Conservation (phyloP, 805 yeast species). For the Sugiyamaella marilandica region DNA sequence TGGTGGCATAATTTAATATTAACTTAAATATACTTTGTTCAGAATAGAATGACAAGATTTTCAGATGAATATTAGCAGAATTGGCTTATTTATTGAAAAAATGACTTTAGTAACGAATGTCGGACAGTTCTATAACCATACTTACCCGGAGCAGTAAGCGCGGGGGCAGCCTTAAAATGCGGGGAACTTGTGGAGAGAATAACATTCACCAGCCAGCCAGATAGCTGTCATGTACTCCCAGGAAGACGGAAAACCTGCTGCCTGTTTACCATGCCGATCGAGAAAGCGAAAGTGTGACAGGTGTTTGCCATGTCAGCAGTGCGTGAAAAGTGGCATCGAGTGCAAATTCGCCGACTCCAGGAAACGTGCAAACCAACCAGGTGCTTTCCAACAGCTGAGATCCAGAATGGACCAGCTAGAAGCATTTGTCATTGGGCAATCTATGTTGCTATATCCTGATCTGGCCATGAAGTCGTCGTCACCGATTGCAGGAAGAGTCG, state of each 20-base stretch:
- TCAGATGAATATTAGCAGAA: too few species aligned
- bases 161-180: too few species aligned
- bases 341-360: constrained; percentile 12
- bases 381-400: constrained; percentile 9
- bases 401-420: constrained; percentile 14
- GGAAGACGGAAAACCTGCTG: background rate
- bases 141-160: too few species aligned
- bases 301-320: constrained; percentile 11
- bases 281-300: constrained; percentile 15
- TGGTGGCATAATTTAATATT: too few species aligned
- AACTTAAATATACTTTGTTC: too few species aligned
- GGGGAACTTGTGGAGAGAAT: background rate
- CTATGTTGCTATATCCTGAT: constrained; percentile 8
- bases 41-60: too few species aligned
- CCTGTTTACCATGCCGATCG: constrained; percentile 13
- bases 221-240: background rate
- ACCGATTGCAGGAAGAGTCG: background rate
- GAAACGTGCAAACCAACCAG: constrained; percentile 11
- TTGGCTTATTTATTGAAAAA: too few species aligned
- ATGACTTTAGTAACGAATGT: too few species aligned
- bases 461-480: background rate
- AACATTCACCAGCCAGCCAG: too few species aligned
- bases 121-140: too few species aligned
- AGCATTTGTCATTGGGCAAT: constrained; percentile 13
- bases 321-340: constrained; percentile 5